These are phyloP conservation scores for Aspergillus vadensis DNA, from an alignment of 2,329 filamentous ascomycete genomes.

Conservation along the genomic window DNA sequence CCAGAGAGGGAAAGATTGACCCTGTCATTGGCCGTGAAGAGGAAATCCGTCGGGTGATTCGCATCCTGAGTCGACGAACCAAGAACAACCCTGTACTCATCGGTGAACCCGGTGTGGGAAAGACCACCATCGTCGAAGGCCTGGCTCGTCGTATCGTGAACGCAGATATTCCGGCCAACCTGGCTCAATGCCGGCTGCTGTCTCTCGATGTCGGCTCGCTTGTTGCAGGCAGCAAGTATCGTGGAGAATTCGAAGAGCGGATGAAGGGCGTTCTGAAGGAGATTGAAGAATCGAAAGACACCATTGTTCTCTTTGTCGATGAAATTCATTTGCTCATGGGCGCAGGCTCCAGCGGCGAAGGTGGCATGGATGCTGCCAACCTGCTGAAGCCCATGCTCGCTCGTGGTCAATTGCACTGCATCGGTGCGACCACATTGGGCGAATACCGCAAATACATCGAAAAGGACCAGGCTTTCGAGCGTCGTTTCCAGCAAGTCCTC, in stretches of 20 bases:
- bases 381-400: constrained; percentile 97
- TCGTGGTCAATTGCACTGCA: constrained; percentile 94
- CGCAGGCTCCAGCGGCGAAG: constrained; percentile 88
- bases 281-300: constrained; percentile 90
- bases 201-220: constrained; percentile 94
- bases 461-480: constrained; percentile 96
- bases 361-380: constrained; percentile 98
- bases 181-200: constrained; percentile 89
- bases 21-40: constrained; percentile 96
- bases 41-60: constrained; percentile 87
- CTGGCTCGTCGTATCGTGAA: constrained; percentile 95
- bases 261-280: constrained; percentile 99
- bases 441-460: constrained; percentile 99
- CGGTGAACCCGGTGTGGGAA: constrained; percentile 96
- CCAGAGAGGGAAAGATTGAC: constrained; percentile 95
- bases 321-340: constrained; percentile 99
- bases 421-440: constrained; percentile 89
- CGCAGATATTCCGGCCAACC: constrained; percentile 90
- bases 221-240: constrained; percentile 96
- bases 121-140: constrained; percentile 96
- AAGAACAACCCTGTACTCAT: constrained; percentile 99
- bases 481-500: constrained; percentile 96
- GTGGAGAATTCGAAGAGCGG: constrained; percentile 96
- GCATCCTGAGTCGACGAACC: constrained; percentile 87
- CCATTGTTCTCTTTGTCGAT: constrained; percentile 97